Evolutionary conservation across 1,284 basidiomycete species (phyloP).

Genomic region (Tetrapyrgos nigripes): DNA sequence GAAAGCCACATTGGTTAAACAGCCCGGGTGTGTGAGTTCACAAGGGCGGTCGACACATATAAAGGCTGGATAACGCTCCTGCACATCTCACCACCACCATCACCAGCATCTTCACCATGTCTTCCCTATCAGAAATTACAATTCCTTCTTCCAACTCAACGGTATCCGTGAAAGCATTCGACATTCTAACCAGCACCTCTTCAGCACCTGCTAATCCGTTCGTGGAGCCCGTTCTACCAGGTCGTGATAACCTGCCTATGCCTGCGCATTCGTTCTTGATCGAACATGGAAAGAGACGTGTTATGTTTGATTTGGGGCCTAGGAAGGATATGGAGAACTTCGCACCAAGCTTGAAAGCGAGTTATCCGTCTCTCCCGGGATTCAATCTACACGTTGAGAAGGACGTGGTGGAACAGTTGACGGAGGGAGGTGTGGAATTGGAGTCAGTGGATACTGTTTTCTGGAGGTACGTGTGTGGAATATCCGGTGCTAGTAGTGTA

Average conservation of each 20-base stretch:
- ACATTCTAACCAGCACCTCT: neutral
- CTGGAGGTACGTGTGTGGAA: slow-evolving; percentile 23
- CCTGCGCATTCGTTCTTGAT: slow-evolving; percentile 1
- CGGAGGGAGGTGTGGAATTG: slow-evolving; percentile 15
- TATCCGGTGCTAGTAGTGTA: neutral
- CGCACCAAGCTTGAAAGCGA: slow-evolving; percentile 2
- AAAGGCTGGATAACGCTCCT: too few relatives aligned
- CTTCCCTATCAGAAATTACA: too few relatives aligned
- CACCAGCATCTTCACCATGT: too few relatives aligned
- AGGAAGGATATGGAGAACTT: slow-evolving; percentile 22
- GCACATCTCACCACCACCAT: too few relatives aligned
- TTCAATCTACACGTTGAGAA: slow-evolving; percentile 12
- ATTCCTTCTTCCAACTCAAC: slow-evolving; percentile 2
- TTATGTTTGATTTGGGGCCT: slow-evolving; percentile 27
- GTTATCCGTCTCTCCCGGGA: neutral
- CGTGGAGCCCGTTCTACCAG: slow-evolving; percentile 2
- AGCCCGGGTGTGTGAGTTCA: too few relatives aligned
- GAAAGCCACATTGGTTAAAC: too few relatives aligned
- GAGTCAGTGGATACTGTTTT: slow-evolving; percentile 22
- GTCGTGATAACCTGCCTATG: neutral
- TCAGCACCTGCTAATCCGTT: slow-evolving; percentile 1
- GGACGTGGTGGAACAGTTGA: slow-evolving; percentile 23
- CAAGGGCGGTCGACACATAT: too few relatives aligned
- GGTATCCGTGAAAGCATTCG: neutral
- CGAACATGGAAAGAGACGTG: slow-evolving; percentile 10